Base-by-base conservation (phyloP, 495 filamentous ascomycete species). In the Aspergillus olivimuriae region DNA sequence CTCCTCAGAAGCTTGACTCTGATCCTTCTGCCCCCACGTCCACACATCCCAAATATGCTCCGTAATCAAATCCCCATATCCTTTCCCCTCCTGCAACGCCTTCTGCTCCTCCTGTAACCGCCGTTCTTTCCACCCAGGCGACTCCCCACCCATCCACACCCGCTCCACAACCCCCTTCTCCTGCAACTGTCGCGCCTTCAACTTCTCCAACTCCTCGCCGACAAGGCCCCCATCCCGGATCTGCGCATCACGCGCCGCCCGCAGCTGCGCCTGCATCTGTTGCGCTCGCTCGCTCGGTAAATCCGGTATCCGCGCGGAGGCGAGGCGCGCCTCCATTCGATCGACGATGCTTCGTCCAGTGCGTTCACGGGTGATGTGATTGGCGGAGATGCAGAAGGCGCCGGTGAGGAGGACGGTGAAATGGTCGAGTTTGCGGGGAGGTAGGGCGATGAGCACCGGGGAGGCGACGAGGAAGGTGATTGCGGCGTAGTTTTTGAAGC, bases 1-100 rank as follows among this genome's bases (percentile, higher is more conserved):
- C 36, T 39, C 55, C 17, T 55, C 54, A 34, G 4, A 14, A 34
- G 4, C 33, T 14, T n/a, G 16, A 14, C 49, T 11, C 11, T 51
- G 55, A 39, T 58, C 48, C 53, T 58, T 60, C 42, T 60, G 55
- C 43, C 68, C 72, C 73, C 73, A 75, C 59, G 73, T 81, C 79
- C 76, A 87, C 32, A 89, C 90, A 63, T 95, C 87, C 73, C 75
- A 81, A 32, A 94, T 76, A 75, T 91, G 84, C 51, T 89, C 85
- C 63, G 76, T 73, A 49, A 95, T 95, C 64, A 95, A 66, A 53
- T 78, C 82, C 12, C 77, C 78, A 73, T 91, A 89, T 19, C 87
- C 85, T 62, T 80, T 84, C 15, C 89, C 90, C 44, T 84, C 78
- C 52, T 82, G 80, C 56, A 90, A 50, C 43, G 80, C 80, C 67